Percentiles rank a stretch among this genome's conserved stretches.
These are phyloP conservation scores for Cladosporium sp. DNA, from an alignment of 2,329 filamentous ascomycete genomes.

Conservation along the genomic window DNA sequence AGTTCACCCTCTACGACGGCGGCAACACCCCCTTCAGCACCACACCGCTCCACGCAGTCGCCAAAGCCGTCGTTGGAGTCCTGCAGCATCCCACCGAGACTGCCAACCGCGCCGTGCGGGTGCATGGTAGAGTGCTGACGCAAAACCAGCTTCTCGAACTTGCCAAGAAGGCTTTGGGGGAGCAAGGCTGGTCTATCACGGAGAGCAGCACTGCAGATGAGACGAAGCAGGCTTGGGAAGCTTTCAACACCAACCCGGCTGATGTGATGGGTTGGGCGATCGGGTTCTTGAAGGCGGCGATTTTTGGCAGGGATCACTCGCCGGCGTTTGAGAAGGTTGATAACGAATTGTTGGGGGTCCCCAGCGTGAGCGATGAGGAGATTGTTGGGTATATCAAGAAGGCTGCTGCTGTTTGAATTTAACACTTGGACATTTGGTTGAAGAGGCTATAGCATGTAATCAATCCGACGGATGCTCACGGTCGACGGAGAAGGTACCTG, in stretches of 20 bases:
- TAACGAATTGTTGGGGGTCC: constrained; percentile 35
- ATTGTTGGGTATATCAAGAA: constrained; percentile 27
- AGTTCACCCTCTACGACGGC: constrained; percentile 33
- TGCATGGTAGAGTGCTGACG: constrained; percentile 33
- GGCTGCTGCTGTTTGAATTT: background rate
- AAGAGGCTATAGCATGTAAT: no score
- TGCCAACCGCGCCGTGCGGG: constrained; percentile 32
- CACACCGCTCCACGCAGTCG: constrained; percentile 31
- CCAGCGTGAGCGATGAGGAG: constrained; percentile 26
- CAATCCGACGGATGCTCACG: no score
- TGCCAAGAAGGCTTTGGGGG: constrained; percentile 31
- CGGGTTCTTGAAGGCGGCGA: constrained; percentile 27
- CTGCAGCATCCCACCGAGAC: constrained; percentile 33
- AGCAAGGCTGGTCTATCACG: constrained; percentile 24
- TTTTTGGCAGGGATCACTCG: constrained; percentile 28
- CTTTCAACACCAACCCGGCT: constrained; percentile 25
- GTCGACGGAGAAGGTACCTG: no score
- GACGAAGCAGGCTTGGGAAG: constrained; percentile 27
- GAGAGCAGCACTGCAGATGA: constrained; percentile 26
- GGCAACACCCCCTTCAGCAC: constrained; percentile 32
- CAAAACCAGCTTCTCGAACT: constrained; percentile 36
- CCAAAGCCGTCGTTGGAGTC: constrained; percentile 30
- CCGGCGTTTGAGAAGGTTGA: constrained; percentile 32
- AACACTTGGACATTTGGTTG: no score
- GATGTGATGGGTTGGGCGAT: constrained; percentile 23